Percentiles rank a stretch among this genome's conserved stretches.
These are phyloP conservation scores for Epichloe bromicola DNA, from an alignment of 2,329 filamentous ascomycete genomes.

Conservation along the genomic window DNA sequence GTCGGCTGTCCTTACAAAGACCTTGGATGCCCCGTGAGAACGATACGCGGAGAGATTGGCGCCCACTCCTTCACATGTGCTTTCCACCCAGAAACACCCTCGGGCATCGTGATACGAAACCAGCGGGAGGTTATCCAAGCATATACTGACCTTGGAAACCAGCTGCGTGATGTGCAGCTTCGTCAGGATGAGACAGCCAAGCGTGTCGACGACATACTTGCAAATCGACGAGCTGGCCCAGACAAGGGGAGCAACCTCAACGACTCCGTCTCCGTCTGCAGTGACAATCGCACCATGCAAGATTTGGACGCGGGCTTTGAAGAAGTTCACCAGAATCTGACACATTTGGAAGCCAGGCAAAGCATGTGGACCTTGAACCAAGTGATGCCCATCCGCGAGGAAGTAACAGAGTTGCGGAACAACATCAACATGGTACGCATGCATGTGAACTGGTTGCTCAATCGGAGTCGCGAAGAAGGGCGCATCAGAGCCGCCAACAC, in stretches of 20 bases:
- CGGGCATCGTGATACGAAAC: constrained; percentile 35
- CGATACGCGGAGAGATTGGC: constrained; percentile 24
- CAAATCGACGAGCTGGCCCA: constrained; percentile 18
- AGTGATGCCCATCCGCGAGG: constrained; percentile 47
- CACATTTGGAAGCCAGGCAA: constrained; percentile 46
- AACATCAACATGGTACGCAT: constrained; percentile 45
- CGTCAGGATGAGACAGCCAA: constrained; percentile 21
- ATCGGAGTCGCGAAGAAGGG: constrained; percentile 35
- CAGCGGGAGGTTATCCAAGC: constrained; percentile 36
- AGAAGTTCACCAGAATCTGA: constrained; percentile 41
- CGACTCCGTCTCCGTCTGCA: constrained; percentile 34
- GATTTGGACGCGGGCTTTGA: constrained; percentile 34
- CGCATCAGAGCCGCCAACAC: constrained; percentile 25
- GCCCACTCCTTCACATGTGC: constrained; percentile 35
- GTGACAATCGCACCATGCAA: constrained; percentile 34
- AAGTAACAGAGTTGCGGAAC: constrained; percentile 46
- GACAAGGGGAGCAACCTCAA: constrained; percentile 1
- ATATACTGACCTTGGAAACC: constrained; percentile 21
- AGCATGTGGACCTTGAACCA: constrained; percentile 50
- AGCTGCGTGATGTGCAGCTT: constrained; percentile 22
- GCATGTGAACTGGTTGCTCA: constrained; percentile 47
- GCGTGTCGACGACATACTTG: constrained; percentile 23
- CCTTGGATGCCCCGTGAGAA: constrained; percentile 22
- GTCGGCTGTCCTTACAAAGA: constrained; percentile 34
- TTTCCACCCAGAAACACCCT: constrained; percentile 36